Base-by-base conservation (phyloP, 2,329 filamentous ascomycete genomes). In the Fusarium anguioides region DNA sequence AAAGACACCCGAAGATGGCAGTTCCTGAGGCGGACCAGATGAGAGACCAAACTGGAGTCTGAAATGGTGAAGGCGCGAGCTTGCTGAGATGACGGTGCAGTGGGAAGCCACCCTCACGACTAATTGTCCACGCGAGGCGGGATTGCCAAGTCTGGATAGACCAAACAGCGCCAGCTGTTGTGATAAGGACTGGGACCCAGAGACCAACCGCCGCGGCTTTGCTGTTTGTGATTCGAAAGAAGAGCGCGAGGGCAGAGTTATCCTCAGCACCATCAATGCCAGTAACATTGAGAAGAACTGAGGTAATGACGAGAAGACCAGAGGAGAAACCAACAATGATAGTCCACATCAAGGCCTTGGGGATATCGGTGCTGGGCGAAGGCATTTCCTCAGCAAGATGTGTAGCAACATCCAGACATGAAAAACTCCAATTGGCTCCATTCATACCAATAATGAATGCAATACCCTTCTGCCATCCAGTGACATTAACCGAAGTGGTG, bases 331-430 rank as follows among this genome's bases (percentile, higher is more conserved):
- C 52, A 1, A 59, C 41, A 21, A 46, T 21, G 11, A 58, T 58
- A 6, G 41, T 58, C 52, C 41, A 58, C 17, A 59, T 39, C 18
- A 58, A 21, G n/a, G 52, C 52, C 9, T 58, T 59, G 2, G 52
- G 52, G 0, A 59, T 59, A 24, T 48, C 35, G 4, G 33, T 59
- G 4, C 33, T 36, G 11, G 55, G 55, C 1, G 31, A 33, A 5
- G 51, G 55, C 31, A 58, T 56, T 11, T 58, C 55, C 5, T 58
- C 55, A 5, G 55, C 55, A 26, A 58, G 35, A 11, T 58, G 55
- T 2, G 55, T 58, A 2, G 55, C 55, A 1, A 56, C 50, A 4
- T 58, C 55, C 20, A 58, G 17, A 0, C 55, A 56, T 1, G 50
- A 56, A 9, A 58, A 58, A 4, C 50, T 47, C 55, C 55, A 58